A percentile compares a stretch with the other conserved stretches of the same genome.
These are phyloP conservation scores for Camelina laxa DNA, from an alignment of 345 rosid species.

Conservation along the genomic window DNA sequence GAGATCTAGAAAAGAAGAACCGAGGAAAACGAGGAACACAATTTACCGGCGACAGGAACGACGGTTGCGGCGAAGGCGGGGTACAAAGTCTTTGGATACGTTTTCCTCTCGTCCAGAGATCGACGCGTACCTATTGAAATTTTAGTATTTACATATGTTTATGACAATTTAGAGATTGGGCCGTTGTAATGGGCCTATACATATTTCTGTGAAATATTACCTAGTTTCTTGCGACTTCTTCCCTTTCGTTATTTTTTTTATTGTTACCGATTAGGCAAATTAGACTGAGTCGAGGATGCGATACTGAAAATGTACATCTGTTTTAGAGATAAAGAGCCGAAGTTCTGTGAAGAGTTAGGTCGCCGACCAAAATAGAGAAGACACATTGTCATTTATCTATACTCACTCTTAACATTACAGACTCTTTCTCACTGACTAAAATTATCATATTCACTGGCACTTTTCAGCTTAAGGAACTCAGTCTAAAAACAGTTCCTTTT, in stretches of 20 bases:
- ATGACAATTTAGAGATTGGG: constrained; percentile 13
- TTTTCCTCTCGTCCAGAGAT: constrained; percentile 26
- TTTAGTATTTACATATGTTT: not conserved
- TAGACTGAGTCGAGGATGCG: not conserved
- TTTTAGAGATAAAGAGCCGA: not conserved
- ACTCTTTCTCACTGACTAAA: constrained; percentile 23
- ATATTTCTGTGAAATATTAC: too few relatives aligned
- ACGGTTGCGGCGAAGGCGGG: constrained; percentile 18
- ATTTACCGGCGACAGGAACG: constrained; percentile 35
- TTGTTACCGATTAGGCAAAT: too few relatives aligned
- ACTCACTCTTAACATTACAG: constrained; percentile 16
- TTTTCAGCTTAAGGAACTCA: constrained; percentile 27
- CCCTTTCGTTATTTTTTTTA: not conserved
- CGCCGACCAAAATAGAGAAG: not conserved
- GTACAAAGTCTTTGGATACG: constrained; percentile 3
- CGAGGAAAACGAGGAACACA: not conserved
- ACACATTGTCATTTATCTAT: constrained; percentile 8
- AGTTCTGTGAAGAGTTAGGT: not conserved
- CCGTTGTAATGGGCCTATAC: not conserved
- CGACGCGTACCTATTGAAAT: not conserved
- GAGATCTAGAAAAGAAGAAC: not conserved
- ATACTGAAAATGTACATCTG: not conserved
- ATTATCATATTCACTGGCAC: constrained; percentile 13
- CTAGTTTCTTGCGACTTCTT: too few relatives aligned
- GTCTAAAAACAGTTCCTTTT: constrained; percentile 3